Base-by-base conservation (phyloP, 495 filamentous ascomycete genomes). In the Polyplosphaeria fusca region DNA sequence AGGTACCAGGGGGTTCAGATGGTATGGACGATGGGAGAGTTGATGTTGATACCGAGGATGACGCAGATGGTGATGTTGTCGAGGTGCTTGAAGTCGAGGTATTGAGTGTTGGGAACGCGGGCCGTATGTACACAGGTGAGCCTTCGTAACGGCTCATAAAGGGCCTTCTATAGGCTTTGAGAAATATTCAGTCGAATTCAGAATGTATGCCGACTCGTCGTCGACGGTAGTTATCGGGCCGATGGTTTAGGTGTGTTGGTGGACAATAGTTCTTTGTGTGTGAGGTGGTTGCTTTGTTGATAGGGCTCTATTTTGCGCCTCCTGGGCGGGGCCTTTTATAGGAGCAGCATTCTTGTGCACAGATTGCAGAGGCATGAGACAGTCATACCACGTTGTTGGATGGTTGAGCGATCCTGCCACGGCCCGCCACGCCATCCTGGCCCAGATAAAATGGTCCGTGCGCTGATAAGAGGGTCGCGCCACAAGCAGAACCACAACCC, bases 91-190 rank as follows among this genome's bases (percentile, higher is more conserved):
- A 20, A 37, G 14, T 49, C 5, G 46, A 30, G 13, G 16, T 24
- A 48, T n/a, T 20, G 9, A 27, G 35, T 19, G 13, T 5, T n/a
- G 47, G 47, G 22, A 39, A 51, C 14, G 47, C 28, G 16, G 47
- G 47, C 40, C 47, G 26, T 11, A 51, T 39, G 16, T 19, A 51
- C 11, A 51, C 40, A 5, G 47, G 47, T 40, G 30, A 14, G 30
- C 14, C 7, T 7, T 14, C 30, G 30, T 35, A 35, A 35, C 7
- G 30, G 30, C 30, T 35, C 30, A 35, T 35, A 14, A 7, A n/a
- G n/a, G n/a, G n/a, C n/a, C n/a, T n/a, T n/a, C n/a, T n/a, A n/a
- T 14, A 35, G 30, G 30, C 30, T 35, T 35, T 35, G 30, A 14
- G 14, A 35, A 7, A 35, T 35, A 35, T n/a, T n/a, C n/a, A n/a